Conservation (phyloP, 2,329 filamentous ascomycete genomes). For the Fusarium drepaniforme region DNA sequence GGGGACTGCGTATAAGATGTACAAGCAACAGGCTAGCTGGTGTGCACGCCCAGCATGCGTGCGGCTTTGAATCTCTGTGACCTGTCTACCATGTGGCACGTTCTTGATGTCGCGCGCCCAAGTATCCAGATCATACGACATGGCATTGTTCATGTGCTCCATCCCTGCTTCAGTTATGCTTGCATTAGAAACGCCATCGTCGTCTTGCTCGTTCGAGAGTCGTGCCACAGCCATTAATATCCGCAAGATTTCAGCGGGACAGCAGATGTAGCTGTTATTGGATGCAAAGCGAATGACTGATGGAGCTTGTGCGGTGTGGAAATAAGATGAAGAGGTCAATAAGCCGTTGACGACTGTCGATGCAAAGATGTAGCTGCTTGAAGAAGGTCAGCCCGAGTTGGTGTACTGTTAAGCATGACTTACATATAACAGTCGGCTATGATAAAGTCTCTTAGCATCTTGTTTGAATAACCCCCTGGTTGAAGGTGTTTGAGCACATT, state of each 20-base stretch:
- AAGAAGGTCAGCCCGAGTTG: neutral
- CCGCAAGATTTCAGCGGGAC: conserved; percentile 11
- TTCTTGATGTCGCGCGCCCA: conserved; percentile 12
- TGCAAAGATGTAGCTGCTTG: conserved; percentile 15
- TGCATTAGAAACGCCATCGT: rapidly evolving
- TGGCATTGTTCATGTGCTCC: conserved; percentile 1
- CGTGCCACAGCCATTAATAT: conserved; percentile 8
- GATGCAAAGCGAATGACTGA: conserved; percentile 16
- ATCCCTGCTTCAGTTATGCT: neutral
- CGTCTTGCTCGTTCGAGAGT: neutral
- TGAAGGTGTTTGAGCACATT: neutral
- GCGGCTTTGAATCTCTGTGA: conserved; percentile 10
- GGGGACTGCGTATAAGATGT: conserved; percentile 13
- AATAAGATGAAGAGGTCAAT: neutral
- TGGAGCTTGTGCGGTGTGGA: neutral
- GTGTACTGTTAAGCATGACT: neutral
- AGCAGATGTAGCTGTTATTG: conserved; percentile 18
- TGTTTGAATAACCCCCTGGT: neutral
- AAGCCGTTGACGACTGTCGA: conserved; percentile 11
- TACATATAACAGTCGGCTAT: conserved; percentile 24
- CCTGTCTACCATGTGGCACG: conserved; percentile 9
- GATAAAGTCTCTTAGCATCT: conserved; percentile 14
- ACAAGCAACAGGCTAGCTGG: conserved; percentile 13
- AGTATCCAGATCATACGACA: conserved; percentile 7
- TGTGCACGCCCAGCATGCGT: conserved; percentile 16